Base-by-base conservation (phyloP, 164 flowering plant genomes). In the Dillenia turbinata region DNA sequence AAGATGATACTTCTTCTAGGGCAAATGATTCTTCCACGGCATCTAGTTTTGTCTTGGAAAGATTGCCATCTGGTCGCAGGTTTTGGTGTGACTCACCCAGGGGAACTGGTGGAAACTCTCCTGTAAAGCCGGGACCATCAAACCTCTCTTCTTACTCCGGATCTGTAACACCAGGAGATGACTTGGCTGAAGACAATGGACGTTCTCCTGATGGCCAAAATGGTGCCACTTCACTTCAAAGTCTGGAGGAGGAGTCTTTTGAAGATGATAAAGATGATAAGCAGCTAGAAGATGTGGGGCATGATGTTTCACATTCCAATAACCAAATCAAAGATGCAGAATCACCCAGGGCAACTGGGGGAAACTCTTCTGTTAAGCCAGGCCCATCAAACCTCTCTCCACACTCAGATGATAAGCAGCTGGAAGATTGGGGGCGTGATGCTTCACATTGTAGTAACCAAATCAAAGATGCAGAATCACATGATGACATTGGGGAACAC, bases 21-120 rank as follows among this genome's bases (percentile, higher is more conserved):
- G 43, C 67, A 24, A 63, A 47, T 59, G 78, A 73, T 15, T 56
- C 75, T 11, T 63, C 62, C 59, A 55, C 77, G 60, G 54, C 69
- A 13, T 52, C 74, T 52, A 53, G 66, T 43, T 65, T 88, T 52
- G 63, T 77, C 44, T 65, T 85, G 52, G 98, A 92, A 49, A 81
- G 78, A 67, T 60, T 83, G 54, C 87, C 94, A 51, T 89, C 96
- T 12, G 96, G 99, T 49, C 78, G 88, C 9, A 85, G 61, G 66
- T 86, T 80, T 60, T 91, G 96, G 96, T 81, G 78, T 11, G 90
- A 85, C 68, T 85, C 90, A 10, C 87, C 92, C 45, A 88, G 73
- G 76, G 77, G 49, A 22, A 14, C 47, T 17, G 77, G 73, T 69
- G 79, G 69, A 53, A 62, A 57, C 64, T 85, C 90, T 57, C 93